Percentiles rank a stretch among this genome's conserved stretches.
These are phyloP conservation scores for Phytophthora syringae DNA, from an alignment of 352 stramenopile species.

Conservation along the genomic window DNA sequence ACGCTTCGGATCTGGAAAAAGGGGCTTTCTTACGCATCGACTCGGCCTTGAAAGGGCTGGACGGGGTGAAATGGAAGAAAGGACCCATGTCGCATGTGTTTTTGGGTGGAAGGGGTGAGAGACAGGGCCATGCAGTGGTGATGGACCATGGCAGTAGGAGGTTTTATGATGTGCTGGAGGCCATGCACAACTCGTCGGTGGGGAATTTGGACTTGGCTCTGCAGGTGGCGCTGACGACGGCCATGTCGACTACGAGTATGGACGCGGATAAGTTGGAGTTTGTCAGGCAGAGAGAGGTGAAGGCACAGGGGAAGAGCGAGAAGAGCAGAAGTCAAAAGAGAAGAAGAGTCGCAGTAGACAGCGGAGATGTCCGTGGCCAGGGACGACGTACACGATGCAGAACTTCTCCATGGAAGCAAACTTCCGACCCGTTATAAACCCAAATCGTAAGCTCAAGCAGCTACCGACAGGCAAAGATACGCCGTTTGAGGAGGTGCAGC, in stretches of 20 bases:
- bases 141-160: conserved; percentile 64
- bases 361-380: conserved; percentile 61
- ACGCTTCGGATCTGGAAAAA: conserved; percentile 77
- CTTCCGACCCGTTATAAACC: conserved; percentile 63
- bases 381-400: conserved; percentile 80
- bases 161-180: conserved; percentile 74
- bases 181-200: conserved; percentile 57
- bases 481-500: conserved; percentile 58
- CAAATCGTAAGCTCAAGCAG: conserved; percentile 56
- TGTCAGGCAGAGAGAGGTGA: conserved; percentile 62
- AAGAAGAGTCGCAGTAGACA: conserved; percentile 38
- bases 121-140: conserved; percentile 56
- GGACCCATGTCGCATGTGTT: conserved; percentile 78
- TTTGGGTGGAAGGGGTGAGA: conserved; percentile 39
- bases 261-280: conserved; percentile 64
- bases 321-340: conserved; percentile 31
- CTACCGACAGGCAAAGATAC: conserved; percentile 37
- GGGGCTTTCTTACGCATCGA: conserved; percentile 71
- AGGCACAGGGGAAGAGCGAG: conserved; percentile 38
- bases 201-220: conserved; percentile 77
- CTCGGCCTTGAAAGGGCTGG: conserved; percentile 75
- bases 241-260: conserved; percentile 68
- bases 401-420: conserved; percentile 66
- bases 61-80: conserved; percentile 80
- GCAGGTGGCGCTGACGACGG: conserved; percentile 74